A percentile compares a stretch with the other conserved stretches of the same genome.
These are phyloP conservation scores for Trichoderma citrinoviride DNA, from an alignment of 2,329 filamentous ascomycete species.

Conservation along the genomic window DNA sequence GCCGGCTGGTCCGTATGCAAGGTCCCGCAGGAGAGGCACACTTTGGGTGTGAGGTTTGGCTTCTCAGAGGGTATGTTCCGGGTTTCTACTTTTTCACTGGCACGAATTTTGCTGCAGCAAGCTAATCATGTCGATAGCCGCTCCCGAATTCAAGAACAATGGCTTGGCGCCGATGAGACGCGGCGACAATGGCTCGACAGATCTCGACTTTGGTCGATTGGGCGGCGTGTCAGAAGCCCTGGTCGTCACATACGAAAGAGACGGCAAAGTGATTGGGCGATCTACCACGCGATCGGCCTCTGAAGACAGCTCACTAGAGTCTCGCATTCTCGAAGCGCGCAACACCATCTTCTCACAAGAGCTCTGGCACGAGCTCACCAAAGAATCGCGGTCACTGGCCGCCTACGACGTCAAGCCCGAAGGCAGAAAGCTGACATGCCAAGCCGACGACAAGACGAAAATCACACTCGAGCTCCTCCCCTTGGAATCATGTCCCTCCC, in stretches of 20 bases:
- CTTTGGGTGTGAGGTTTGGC: conserved; percentile 82
- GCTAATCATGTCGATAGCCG: conserved; percentile 41
- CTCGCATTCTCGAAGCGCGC: conserved; percentile 69
- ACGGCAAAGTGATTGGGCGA: conserved; percentile 58
- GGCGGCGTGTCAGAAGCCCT: conserved; percentile 58
- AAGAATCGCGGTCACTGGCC: conserved; percentile 72
- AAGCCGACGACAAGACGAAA: conserved; percentile 48
- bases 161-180: conserved; percentile 80
- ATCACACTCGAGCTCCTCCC: conserved; percentile 68
- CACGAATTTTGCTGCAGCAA: not conserved
- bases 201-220: conserved; percentile 63
- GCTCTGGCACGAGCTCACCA: conserved; percentile 82
- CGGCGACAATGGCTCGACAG: conserved; percentile 69
- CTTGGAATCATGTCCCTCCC: conserved; percentile 42
- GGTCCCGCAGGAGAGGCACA: conserved; percentile 68
- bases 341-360: conserved; percentile 83
- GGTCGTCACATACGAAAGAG: conserved; percentile 62
- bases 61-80: conserved; percentile 66
- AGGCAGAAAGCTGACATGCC: conserved; percentile 56
- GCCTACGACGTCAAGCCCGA: conserved; percentile 67
- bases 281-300: conserved; percentile 51
- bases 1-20: conserved; percentile 84
- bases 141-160: conserved; percentile 59
- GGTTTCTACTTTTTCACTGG: not conserved
- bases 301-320: conserved; percentile 56